phyloP scores from a whole-genome alignment of 345 rosid species.

The Litchi chinensis region DNA sequence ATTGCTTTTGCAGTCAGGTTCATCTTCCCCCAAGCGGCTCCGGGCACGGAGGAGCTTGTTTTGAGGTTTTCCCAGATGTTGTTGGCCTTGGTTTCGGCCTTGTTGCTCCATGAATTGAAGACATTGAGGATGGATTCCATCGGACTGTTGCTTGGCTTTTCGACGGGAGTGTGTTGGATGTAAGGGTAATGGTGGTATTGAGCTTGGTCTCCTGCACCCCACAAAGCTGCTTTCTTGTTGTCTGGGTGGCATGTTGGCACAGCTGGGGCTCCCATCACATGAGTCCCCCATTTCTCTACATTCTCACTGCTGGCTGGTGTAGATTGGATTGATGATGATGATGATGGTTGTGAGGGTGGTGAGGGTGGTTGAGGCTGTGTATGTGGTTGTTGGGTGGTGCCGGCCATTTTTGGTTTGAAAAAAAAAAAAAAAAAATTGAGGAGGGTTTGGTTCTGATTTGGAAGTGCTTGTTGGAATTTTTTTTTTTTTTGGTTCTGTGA shows the following conservation, averaged over 20 bases:
- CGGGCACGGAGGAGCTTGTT: constrained; percentile 51
- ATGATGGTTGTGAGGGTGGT: constrained; percentile 11
- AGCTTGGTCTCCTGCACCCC: constrained; percentile 47
- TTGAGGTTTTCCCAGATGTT: constrained; percentile 58
- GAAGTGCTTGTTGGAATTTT: background rate
- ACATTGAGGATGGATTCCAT: constrained; percentile 51
- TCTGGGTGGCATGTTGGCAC: constrained; percentile 58
- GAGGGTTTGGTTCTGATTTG: too few relatives aligned
- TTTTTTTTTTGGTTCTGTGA: too few relatives aligned
- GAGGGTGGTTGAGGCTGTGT: constrained; percentile 31
- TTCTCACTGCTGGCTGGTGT: constrained; percentile 14
- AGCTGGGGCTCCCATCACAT: constrained; percentile 59
- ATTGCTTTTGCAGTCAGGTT: constrained; percentile 56
- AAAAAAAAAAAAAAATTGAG: background rate
- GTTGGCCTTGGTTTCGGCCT: constrained; percentile 55
- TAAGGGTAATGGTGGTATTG: constrained; percentile 51
- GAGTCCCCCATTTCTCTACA: constrained; percentile 55
- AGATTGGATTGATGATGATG: constrained; percentile 13
- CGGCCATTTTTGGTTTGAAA: constrained; percentile 22
- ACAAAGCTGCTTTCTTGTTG: constrained; percentile 60
- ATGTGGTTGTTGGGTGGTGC: constrained; percentile 14
- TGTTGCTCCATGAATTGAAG: constrained; percentile 52
- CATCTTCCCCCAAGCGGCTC: constrained; percentile 67
- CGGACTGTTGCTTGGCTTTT: constrained; percentile 41
- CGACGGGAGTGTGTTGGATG: constrained; percentile 39